Evolutionary conservation across 78 protist genomes (phyloP), one percentile per base, ranked within the genome.

Genomic region (Dictyostelium capitatum): DNA sequence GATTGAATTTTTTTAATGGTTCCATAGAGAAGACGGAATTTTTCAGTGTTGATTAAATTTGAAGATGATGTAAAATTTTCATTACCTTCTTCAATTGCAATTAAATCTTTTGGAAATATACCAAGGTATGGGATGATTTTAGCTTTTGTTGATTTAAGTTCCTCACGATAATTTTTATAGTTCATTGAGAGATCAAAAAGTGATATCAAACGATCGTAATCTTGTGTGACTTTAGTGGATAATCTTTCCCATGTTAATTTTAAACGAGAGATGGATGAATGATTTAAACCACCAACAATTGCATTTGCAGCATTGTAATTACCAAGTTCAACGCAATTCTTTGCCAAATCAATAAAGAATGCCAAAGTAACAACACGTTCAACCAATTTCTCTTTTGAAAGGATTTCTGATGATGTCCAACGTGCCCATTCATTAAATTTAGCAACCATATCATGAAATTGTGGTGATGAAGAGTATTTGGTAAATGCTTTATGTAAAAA

Each of bases 51-150:
- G 67, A 87, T 87, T 23, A 87, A 32, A 50, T 77, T 70, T 20
- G 10, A 57, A 10, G 64, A 11, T 19, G 50, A 3, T 14, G 84
- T 77, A 19, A 64, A 77, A 9, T 48, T 87, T 6, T 87, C 93
- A 75, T 87, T 87, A 14, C 83, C 93, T 50, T 87, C 93, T 65
- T 87, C 93, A 50, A 87, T 87, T 6, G 93, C 93, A 37, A 87
- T 87, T 37, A 87, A 51, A 50, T 87, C 93, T 30, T 87, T 87
- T n/a, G 93, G 75, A 46, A 59, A 74, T 8, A 87, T 5, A 10
- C 75, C 84, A 15, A 87, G 77, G 15, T 87, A 87, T 0, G 93
- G 93, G 1, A 87, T 78, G 17, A 87, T 74, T 9, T 77, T 74
- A 11, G 51, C 25, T 25, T 80, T 80, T 6, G 79, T 56, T 1